These are phyloP conservation scores for Magnusiomyces magnusii DNA, from an alignment of 1,139 yeast genomes.

Conservation along the genomic window DNA sequence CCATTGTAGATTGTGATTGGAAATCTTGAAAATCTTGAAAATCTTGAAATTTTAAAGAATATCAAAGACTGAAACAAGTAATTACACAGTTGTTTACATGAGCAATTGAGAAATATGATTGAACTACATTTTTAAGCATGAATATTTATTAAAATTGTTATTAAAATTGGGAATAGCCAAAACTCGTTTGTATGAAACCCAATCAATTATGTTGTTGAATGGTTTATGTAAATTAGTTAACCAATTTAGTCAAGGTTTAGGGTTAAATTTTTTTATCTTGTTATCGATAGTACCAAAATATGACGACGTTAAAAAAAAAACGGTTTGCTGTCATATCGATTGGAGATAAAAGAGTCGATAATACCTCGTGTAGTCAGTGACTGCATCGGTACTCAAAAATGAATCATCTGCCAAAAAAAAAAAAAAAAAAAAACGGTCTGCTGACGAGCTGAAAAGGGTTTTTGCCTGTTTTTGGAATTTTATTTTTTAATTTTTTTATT, in stretches of 20 bases:
- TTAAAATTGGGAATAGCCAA: not conserved
- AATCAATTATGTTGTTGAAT: too few relatives aligned
- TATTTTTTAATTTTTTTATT: too few relatives aligned
- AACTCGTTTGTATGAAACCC: too few relatives aligned
- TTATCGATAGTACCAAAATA: not conserved
- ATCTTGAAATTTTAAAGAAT: not conserved
- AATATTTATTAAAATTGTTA: not conserved
- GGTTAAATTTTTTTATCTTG: too few relatives aligned
- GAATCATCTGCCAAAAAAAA: not conserved
- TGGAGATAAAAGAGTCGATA: too few relatives aligned
- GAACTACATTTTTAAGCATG: not conserved
- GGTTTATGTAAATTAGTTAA: too few relatives aligned
- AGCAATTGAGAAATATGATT: not conserved
- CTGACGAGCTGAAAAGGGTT: too few relatives aligned
- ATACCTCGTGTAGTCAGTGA: too few relatives aligned
- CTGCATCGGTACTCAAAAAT: not conserved
- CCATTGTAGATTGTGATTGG: too few relatives aligned
- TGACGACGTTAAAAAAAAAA: too few relatives aligned
- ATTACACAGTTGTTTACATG: not conserved
- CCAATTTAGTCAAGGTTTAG: too few relatives aligned
- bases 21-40: too few relatives aligned
- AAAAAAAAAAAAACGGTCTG: not conserved
- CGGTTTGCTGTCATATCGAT: not conserved
- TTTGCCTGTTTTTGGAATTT: not conserved
- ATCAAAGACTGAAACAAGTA: not conserved